A percentile compares a stretch with the other conserved stretches of the same genome.
Conservation (phyloP, 2,329 filamentous ascomycete species). For the Acrodontium crateriforme region DNA sequence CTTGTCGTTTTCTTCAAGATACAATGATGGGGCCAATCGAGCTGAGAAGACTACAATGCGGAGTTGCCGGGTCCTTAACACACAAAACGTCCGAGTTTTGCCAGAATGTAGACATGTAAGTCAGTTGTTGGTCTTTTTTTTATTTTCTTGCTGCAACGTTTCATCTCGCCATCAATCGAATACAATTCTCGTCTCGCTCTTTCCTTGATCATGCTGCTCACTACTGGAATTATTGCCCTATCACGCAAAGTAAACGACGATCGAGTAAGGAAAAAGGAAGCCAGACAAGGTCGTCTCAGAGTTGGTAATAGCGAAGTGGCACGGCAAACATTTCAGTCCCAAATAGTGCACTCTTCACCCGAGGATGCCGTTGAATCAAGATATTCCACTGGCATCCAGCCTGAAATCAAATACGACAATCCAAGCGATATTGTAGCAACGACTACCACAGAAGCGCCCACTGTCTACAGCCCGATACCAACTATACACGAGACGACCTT, state of each 20-base stretch:
- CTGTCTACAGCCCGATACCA: background rate
- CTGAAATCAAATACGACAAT: conserved; percentile 4
- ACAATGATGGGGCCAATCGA: too few relatives aligned
- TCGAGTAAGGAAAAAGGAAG: conserved; percentile 2
- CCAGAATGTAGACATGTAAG: too few relatives aligned
- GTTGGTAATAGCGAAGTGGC: conserved; percentile 3
- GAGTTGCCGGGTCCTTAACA: too few relatives aligned
- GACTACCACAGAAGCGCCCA: background rate
- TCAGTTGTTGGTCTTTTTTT: too few relatives aligned
- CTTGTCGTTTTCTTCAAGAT: too few relatives aligned
- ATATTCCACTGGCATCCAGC: conserved; percentile 1
- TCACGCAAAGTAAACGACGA: conserved; percentile 3
- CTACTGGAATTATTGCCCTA: conserved; percentile 1
- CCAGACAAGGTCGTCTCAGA: conserved; percentile 3
- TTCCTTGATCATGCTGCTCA: conserved; percentile 5
- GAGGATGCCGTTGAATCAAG: background rate
- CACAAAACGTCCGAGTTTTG: too few relatives aligned
- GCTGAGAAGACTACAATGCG: too few relatives aligned
- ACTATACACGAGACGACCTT: background rate
- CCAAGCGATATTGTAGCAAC: conserved; percentile 1
- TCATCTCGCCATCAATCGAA: too few relatives aligned
- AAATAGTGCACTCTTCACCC: background rate
- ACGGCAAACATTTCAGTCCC: conserved; percentile 1
- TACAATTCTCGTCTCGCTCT: too few relatives aligned
- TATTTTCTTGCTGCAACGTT: too few relatives aligned